phyloP scores from a whole-genome alignment of 1,284 basidiomycete species.

The Peniophora sp. region DNA sequence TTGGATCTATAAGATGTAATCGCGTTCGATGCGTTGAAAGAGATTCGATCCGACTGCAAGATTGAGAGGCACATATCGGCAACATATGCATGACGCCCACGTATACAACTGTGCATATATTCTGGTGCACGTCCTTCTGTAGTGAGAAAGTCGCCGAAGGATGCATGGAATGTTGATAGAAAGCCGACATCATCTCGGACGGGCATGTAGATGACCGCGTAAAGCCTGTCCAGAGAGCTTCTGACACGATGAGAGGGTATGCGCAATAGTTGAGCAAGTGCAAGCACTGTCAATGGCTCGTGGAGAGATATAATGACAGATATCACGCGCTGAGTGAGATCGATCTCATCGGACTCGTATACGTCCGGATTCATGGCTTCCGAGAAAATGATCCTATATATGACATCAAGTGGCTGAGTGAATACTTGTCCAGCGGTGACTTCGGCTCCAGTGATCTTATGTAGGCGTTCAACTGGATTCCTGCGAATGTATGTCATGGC shows the following conservation, averaged over 20 bases:
- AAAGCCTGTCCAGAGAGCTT: not conserved
- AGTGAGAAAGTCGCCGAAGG: not conserved
- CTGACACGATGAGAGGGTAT: not conserved
- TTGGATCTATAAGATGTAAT: too few species aligned
- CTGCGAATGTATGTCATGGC: not conserved
- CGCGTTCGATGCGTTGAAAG: too few species aligned
- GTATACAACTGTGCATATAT: too few species aligned
- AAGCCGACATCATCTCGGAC: not conserved
- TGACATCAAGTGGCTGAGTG: not conserved
- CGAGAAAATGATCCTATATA: not conserved
- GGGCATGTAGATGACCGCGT: not conserved
- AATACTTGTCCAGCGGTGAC: not conserved
- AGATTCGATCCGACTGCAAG: too few species aligned
- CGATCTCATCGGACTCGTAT: not conserved
- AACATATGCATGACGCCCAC: too few species aligned
- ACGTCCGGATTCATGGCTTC: not conserved
- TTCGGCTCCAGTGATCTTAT: not conserved
- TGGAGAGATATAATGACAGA: not conserved
- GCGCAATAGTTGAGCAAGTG: not conserved
- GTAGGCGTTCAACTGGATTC: not conserved
- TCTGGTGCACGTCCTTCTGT: not conserved
- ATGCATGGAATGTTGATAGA: not conserved
- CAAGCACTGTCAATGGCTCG: not conserved
- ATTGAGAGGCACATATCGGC: too few species aligned
- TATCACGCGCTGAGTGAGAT: not conserved